A percentile compares a stretch with the other conserved stretches of the same genome.
Conservation (phyloP, 805 yeast genomes). For the Nakazawaea holstii region DNA sequence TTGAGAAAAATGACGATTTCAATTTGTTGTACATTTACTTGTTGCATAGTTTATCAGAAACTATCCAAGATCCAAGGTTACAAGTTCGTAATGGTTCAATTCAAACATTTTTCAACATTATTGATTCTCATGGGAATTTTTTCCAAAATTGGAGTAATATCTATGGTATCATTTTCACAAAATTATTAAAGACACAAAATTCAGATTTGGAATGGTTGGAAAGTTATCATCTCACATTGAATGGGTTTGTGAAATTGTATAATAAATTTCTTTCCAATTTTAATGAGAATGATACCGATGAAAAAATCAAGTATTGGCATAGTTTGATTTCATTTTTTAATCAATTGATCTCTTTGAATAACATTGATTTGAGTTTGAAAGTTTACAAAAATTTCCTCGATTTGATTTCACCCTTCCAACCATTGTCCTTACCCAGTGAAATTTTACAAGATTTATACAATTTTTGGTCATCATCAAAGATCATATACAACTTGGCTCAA, state of each 20-base stretch:
- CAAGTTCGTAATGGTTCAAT: slow-evolving; percentile 89
- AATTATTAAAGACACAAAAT: slow-evolving; percentile 28
- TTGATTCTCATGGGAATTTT: slow-evolving; percentile 59
- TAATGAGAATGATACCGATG: slow-evolving; percentile 21
- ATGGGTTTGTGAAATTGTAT: slow-evolving; percentile 63
- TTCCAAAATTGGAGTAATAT: slow-evolving; percentile 59
- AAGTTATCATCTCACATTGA: slow-evolving; percentile 53
- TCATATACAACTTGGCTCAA: slow-evolving; percentile 37
- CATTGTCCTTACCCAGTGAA: slow-evolving; percentile 20
- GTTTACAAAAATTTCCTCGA: slow-evolving; percentile 51
- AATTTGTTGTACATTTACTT: slow-evolving; percentile 60
- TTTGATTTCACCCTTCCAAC: slow-evolving; percentile 27
- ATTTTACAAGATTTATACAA: slow-evolving; percentile 36
- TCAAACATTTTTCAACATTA: slow-evolving; percentile 80
- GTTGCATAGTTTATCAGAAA: slow-evolving; percentile 52
- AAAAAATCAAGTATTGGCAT: slow-evolving; percentile 43
- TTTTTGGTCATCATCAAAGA: slow-evolving; percentile 44
- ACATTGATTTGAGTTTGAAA: slow-evolving; percentile 45
- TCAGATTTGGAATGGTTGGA: slow-evolving; percentile 45
- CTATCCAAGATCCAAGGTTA: slow-evolving; percentile 59
- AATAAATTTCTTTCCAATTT: slow-evolving; percentile 39
- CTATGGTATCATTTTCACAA: slow-evolving; percentile 54
- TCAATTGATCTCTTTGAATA: slow-evolving; percentile 31
- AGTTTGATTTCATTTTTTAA: slow-evolving; percentile 46
- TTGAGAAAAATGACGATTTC: slow-evolving; percentile 15